Conservation (phyloP, 1,284 basidiomycete genomes). For the Schizophyllum commune region DNA sequence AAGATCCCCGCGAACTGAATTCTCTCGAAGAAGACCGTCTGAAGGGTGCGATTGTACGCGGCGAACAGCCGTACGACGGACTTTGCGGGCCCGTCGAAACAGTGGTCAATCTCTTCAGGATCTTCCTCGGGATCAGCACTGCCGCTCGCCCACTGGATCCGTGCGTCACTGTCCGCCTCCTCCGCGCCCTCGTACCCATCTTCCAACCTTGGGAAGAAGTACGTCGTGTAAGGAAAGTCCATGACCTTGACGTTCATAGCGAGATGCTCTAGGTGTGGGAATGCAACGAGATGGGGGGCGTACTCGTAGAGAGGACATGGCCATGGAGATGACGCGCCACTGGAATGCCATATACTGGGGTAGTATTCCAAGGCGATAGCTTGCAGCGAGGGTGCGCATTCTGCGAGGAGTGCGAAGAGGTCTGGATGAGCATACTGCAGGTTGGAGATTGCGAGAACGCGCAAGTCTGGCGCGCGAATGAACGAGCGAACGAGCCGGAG, state of each 20-base stretch:
- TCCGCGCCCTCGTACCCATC: not conserved
- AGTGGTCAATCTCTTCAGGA: not conserved
- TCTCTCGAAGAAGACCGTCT: not conserved
- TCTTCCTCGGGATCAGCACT: not conserved
- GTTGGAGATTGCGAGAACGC: not conserved
- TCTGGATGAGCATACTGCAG: not conserved
- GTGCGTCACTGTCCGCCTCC: not conserved
- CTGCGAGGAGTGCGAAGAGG: not conserved
- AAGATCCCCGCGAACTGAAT: not conserved
- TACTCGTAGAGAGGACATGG: conserved; percentile 9
- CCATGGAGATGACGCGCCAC: not conserved
- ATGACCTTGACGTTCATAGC: not conserved
- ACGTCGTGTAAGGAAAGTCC: not conserved
- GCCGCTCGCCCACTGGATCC: not conserved
- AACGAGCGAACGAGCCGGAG: not conserved
- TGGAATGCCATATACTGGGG: not conserved
- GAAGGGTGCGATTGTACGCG: not conserved
- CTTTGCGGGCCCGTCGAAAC: not conserved
- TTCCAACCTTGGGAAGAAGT: not conserved
- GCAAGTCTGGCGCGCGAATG: not conserved
- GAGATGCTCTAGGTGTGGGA: not conserved
- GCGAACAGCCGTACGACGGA: not conserved
- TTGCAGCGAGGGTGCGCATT: not conserved
- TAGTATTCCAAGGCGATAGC: not conserved
- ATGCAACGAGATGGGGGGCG: conserved; percentile 9